A percentile compares a stretch with the other conserved stretches of the same genome.
Evolutionary conservation across 345 rosid species (phyloP).

Genomic region (Euphorbia tirucalli): DNA sequence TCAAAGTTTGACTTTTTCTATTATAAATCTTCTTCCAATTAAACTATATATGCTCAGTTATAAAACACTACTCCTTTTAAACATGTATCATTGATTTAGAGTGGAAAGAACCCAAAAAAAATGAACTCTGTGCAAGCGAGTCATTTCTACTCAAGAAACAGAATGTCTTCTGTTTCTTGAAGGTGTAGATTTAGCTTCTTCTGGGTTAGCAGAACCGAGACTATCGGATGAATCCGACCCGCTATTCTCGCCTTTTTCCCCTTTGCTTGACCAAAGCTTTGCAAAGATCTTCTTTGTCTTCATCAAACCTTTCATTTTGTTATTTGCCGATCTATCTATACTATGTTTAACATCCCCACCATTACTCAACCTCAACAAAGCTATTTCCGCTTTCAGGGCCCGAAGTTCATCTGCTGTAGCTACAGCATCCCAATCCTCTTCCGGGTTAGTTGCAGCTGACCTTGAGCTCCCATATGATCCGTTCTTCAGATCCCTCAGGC

Average conservation of each 20-base stretch:
- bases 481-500: conserved; percentile 50
- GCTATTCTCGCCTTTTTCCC: conserved; percentile 54
- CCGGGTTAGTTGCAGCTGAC: conserved; percentile 58
- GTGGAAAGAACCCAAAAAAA: background rate
- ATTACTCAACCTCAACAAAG: conserved; percentile 46
- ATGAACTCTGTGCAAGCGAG: conserved; percentile 1
- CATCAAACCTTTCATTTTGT: conserved; percentile 66
- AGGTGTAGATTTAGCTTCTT: conserved; percentile 56
- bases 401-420: conserved; percentile 72
- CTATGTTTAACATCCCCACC: conserved; percentile 37
- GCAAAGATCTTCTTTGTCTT: conserved; percentile 64
- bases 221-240: conserved; percentile 84
- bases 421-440: conserved; percentile 82
- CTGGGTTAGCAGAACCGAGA: conserved; percentile 56
- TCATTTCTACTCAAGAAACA: conserved; percentile 48
- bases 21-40: background rate
- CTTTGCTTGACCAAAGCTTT: conserved; percentile 54
- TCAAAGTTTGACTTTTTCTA: background rate
- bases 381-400: conserved; percentile 64
- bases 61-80: too few species aligned
- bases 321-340: conserved; percentile 40
- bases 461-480: conserved; percentile 63
- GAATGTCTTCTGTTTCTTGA: conserved; percentile 69
- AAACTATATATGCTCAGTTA: conserved; percentile 28
- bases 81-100: conserved; percentile 13